Base-by-base conservation (phyloP, 164 flowering plant genomes). In the Warburgia ugandensis region DNA sequence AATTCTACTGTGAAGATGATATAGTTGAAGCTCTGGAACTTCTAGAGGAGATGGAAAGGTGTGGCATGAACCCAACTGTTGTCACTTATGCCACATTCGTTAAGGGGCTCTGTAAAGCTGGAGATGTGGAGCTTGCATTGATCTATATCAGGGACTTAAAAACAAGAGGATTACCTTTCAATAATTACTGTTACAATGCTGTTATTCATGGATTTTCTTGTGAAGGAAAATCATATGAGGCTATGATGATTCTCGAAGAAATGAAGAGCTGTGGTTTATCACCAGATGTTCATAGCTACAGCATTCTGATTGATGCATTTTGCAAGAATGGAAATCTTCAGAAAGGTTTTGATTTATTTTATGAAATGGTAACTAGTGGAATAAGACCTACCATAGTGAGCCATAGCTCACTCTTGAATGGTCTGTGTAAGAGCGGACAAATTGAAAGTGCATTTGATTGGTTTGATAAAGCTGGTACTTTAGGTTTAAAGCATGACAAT, bases 281-380 rank as follows among this genome's bases (percentile, higher is more conserved):
- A 1, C 79, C 85, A 8, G 77, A 77, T 77, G 66, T 65, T 54
- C 67, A 72, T 61, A 84, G 78, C 66, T 84, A 76, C 36, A 74
- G 73, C 62, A 76, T 77, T 51, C 52, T 84, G 45, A 65, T 81
- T 66, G 69, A 77, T 58, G 77, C 74, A 23, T 77, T 77, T 37
- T 77, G 86, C 70, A 76, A 65, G 67, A 48, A 29, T 10, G 83
- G 77, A 12, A 54, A 77, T 52, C 30, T 69, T 40, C 50, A 55
- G 19, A 61, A 61, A 51, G 79, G 70, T 56, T 20, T 66, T 5
- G 4, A 28, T 43, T 47, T 81, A 41, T 51, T 76, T 4, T 52
- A 73, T 52, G 84, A 74, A 58, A 84, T 84, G 86, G 40, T 27
- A 25, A 35, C 2, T 14, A 46, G 6, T 43, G 47, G 56, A 12